Evolutionary conservation across 2,329 filamentous ascomycete species (phyloP), one percentile per base, ranked within the genome.

Genomic region (Paradendryphiella salina): DNA sequence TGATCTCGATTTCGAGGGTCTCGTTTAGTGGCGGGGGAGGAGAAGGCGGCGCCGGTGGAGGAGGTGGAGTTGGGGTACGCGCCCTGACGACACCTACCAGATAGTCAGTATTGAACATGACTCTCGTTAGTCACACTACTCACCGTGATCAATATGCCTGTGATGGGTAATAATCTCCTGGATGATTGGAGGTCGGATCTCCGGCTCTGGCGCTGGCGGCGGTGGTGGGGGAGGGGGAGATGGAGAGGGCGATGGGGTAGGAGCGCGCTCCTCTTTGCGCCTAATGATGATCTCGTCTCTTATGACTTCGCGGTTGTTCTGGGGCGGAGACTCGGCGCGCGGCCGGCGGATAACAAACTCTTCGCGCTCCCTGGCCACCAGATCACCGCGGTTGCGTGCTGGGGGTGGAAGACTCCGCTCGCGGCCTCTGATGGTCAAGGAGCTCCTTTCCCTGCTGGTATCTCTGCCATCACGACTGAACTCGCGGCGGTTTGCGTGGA

Each of bases 161-260:
- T 94, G 93, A 74, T 94, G 89, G 0, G 90, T 95, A 59, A 95
- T 92, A 51, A 96, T 85, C 69, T 96, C 89, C 66, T 93, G 85
- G 73, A 93, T 89, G 61, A 96, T 90, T 0, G 87, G 88, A 28
- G 90, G 90, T 15, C 86, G 85, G 34, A 85, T 82, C 63, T 94
- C 86, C 36, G 88, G 80, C 57, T 82, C 81, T 23, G 84, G 85
- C 36, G 81, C 79, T 38, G 76, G 76, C 28, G 76, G 73, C 31
- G 75, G 75, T 32, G 74, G 75, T 34, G 75, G 74, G 35, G 77
- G 76, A 21, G 72, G 69, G 7, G 76, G 74, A 33, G 75, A 76
- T 15, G 73, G 70, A 13, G 76, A 74, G 40, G 83, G 82, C 15
- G 82, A 80, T 3, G 80, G 82, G 14, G 82, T 80, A 4, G 80